These are phyloP conservation scores for Farysia itapuensis DNA, from an alignment of 1,284 basidiomycete genomes.

Conservation along the genomic window DNA sequence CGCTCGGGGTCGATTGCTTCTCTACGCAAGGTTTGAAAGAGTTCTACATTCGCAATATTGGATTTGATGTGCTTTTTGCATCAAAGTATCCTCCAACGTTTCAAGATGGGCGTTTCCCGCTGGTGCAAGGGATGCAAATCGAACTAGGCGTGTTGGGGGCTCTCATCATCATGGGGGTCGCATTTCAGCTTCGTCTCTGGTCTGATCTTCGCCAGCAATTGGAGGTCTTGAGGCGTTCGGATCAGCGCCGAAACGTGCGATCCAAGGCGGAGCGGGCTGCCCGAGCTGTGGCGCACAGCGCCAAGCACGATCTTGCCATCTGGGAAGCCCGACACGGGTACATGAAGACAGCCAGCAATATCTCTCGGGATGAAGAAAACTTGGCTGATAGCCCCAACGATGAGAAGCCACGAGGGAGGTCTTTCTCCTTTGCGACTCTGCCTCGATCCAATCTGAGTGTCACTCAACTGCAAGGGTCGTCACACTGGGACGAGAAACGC, in stretches of 20 bases:
- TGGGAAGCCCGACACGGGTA: constrained; percentile 85
- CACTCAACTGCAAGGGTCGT: constrained; percentile 10
- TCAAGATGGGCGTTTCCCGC: constrained; percentile 67
- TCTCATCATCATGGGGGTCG: constrained; percentile 70
- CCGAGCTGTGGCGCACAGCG: constrained; percentile 70
- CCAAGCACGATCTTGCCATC: constrained; percentile 71
- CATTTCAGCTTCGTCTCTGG: constrained; percentile 76
- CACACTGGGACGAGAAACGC: constrained; percentile 8
- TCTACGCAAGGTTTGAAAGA: constrained; percentile 74
- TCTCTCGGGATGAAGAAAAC: too few species aligned
- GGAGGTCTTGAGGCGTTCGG: constrained; percentile 75
- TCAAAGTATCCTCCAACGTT: constrained; percentile 38
- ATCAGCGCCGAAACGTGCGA: constrained; percentile 71
- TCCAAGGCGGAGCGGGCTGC: constrained; percentile 76
- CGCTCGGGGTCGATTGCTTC: constrained; percentile 89
- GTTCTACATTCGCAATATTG: constrained; percentile 92
- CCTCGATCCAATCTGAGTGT: constrained; percentile 8
- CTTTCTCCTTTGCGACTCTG: constrained; percentile 27
- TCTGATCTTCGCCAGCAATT: constrained; percentile 74
- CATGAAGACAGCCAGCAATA: constrained; percentile 16
- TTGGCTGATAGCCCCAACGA: constrained; percentile 12
- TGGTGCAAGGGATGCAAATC: constrained; percentile 87
- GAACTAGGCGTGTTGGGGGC: constrained; percentile 84
- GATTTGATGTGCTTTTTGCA: constrained; percentile 73
- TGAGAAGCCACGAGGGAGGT: constrained; percentile 1